These are phyloP conservation scores for Kluyveromyces lactis DNA, from an alignment of 805 yeast genomes.

Conservation along the genomic window DNA sequence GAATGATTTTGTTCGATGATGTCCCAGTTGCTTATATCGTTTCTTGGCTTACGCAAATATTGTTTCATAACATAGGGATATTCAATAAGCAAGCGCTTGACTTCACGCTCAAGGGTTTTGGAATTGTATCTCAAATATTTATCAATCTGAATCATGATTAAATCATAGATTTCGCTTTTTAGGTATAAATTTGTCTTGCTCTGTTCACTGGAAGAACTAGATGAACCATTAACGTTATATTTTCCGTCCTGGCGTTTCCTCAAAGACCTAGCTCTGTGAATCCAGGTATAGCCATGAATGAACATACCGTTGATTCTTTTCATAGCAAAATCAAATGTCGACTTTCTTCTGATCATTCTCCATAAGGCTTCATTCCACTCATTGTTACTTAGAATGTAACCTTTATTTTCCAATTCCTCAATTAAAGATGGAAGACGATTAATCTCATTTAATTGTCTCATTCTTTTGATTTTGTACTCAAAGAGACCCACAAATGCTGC, in stretches of 20 bases:
- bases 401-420: slow-evolving; percentile 16
- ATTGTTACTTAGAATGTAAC: slow-evolving; percentile 25
- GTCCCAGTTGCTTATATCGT: slow-evolving; percentile 17
- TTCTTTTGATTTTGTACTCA: slow-evolving; percentile 16
- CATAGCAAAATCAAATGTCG: slow-evolving; percentile 27
- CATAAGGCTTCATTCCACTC: slow-evolving; percentile 27
- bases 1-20: slow-evolving; percentile 13
- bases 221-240: slow-evolving; percentile 5
- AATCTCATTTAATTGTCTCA: slow-evolving; percentile 11
- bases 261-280: slow-evolving; percentile 20
- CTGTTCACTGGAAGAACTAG: slow-evolving; percentile 7
- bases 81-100: slow-evolving; percentile 13
- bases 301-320: slow-evolving; percentile 24
- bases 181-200: slow-evolving; percentile 21
- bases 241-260: slow-evolving; percentile 6
- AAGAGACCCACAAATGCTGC: slow-evolving; percentile 18
- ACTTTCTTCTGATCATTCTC: slow-evolving; percentile 19
- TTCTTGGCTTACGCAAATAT: slow-evolving; percentile 20
- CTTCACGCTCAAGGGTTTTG: slow-evolving; percentile 9
- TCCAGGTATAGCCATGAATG: slow-evolving; percentile 32
- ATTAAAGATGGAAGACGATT: slow-evolving; percentile 15
- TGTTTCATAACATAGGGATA: slow-evolving; percentile 30
- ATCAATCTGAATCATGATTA: slow-evolving; percentile 14
- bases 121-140: slow-evolving; percentile 17
- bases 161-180: slow-evolving; percentile 15